Percentiles rank a stretch among this genome's conserved stretches.
phyloP scores from a whole-genome alignment of 2,329 filamentous ascomycete genomes.

The Pestalotiopsis sp. region DNA sequence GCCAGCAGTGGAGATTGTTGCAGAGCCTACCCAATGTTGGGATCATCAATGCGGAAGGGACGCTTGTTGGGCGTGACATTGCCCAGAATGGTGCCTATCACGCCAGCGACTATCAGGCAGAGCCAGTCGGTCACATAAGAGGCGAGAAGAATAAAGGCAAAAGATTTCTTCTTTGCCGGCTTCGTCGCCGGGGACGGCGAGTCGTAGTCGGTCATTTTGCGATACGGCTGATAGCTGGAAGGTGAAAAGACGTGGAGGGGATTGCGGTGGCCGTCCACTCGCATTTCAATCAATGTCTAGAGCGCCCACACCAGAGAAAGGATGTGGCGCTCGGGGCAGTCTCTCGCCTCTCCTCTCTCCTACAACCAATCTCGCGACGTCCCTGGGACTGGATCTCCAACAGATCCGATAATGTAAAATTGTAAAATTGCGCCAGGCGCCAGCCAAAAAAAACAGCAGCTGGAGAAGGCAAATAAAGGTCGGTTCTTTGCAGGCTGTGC shows the following conservation, averaged over 20 bases:
- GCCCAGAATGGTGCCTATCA: slow-evolving; percentile 62
- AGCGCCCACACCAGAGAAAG: slow-evolving; percentile 1
- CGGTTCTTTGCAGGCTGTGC: neutral
- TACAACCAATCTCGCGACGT: neutral
- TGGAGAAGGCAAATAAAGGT: neutral
- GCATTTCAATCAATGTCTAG: slow-evolving; percentile 24
- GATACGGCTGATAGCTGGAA: slow-evolving; percentile 26
- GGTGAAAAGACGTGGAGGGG: slow-evolving; percentile 21
- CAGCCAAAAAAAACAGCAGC: neutral
- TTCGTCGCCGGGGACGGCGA: slow-evolving; percentile 12
- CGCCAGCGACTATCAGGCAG: slow-evolving; percentile 62
- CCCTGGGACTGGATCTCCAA: neutral
- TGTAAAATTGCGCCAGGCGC: neutral
- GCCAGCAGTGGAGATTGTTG: neutral
- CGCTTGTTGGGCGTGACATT: slow-evolving; percentile 65
- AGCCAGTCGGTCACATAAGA: slow-evolving; percentile 79
- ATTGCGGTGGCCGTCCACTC: slow-evolving; percentile 24
- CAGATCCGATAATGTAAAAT: neutral
- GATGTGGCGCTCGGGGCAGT: neutral
- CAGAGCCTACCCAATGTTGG: slow-evolving; percentile 68
- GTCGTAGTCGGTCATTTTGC: slow-evolving; percentile 31
- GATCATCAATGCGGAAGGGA: slow-evolving; percentile 73
- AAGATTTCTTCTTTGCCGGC: slow-evolving; percentile 11
- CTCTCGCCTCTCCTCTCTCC: neutral
- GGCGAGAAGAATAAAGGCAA: slow-evolving; percentile 47